Base-by-base conservation (phyloP, 1,139 yeast genomes). In the Yamadazyma triangularis region DNA sequence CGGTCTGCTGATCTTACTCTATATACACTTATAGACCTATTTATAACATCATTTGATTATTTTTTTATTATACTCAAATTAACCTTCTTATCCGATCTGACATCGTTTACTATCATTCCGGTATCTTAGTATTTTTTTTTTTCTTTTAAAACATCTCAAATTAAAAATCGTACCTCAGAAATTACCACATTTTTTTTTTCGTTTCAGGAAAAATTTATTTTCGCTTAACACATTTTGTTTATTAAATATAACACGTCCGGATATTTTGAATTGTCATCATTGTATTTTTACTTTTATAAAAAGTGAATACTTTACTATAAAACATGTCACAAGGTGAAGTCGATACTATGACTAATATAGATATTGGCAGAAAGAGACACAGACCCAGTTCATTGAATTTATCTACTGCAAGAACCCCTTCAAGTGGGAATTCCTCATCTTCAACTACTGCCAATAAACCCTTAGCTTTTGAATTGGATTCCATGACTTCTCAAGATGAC, bases 341-440 rank as follows among this genome's bases (percentile, higher is more conserved):
- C 11, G 53, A 44, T 25, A 25, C 34, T 6, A 26, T 40, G 13
- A 39, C 50, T 32, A 34, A 43, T 23, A 25, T 39, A 19, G 36
- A 33, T 30, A 16, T 36, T 10, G 33, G 26, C 4, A 26, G 30
- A 11, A 30, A 32, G 30, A 50, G 50, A 38, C 61, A 50, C 36
- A 45, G 60, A 35, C 64, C 65, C 4, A 26, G 31, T 19, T 46
- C 58, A 6, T 45, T 54, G 25, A 42, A 50, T 23, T 41, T 54
- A 15, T 33, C 40, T 2, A 28, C 24, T 20, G 33, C 36, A 39
- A 27, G 23, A 24, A 8, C 23, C 8, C 8, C 6, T 10, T 10
- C n/a, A 19, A 36, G 34, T 20, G 16, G 25, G 11, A n/a, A n/a
- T n/a, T n/a, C n/a, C n/a, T n/a, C n/a, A n/a, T n/a, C n/a, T n/a